Evolutionary conservation across 768 basidiomycete genomes (phyloP).

Genomic region (Trametes gibbosa): DNA sequence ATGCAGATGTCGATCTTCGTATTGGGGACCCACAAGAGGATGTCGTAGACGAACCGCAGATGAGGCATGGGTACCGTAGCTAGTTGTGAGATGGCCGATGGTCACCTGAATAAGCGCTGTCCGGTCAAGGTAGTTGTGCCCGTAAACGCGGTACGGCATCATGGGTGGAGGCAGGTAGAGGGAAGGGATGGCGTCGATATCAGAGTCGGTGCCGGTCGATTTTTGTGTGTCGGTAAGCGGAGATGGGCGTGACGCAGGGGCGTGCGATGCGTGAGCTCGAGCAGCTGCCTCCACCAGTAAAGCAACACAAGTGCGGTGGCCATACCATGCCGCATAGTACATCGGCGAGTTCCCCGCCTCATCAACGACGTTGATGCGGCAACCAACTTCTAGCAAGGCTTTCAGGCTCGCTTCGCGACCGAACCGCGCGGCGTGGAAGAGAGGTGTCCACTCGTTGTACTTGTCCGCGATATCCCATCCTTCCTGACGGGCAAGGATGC

Average conservation of each 20-base stretch:
- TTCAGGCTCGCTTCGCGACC: slow-evolving; percentile 73
- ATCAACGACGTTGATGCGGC: slow-evolving; percentile 72
- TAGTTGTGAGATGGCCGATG: slow-evolving; percentile 63
- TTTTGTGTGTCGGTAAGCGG: slow-evolving; percentile 23
- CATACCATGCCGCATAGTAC: slow-evolving; percentile 97
- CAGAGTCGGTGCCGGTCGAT: slow-evolving; percentile 46
- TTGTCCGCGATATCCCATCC: slow-evolving; percentile 91
- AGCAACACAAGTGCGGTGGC: slow-evolving; percentile 68
- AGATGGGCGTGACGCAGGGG: slow-evolving; percentile 25
- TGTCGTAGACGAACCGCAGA: slow-evolving; percentile 66
- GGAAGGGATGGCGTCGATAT: slow-evolving; percentile 90
- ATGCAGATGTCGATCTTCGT: slow-evolving; percentile 63
- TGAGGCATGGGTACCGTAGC: slow-evolving; percentile 36
- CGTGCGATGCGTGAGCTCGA: slow-evolving; percentile 20
- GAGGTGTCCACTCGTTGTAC: slow-evolving; percentile 97
- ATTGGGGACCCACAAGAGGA: slow-evolving; percentile 66
- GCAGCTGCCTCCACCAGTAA: slow-evolving; percentile 48
- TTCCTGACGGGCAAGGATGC: slow-evolving; percentile 64
- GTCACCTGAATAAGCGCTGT: slow-evolving; percentile 83
- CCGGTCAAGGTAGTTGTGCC: slow-evolving; percentile 92
- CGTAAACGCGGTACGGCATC: slow-evolving; percentile 96
- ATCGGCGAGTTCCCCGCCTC: slow-evolving; percentile 83
- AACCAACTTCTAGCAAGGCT: slow-evolving; percentile 77
- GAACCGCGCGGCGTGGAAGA: slow-evolving; percentile 91
- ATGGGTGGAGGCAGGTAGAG: slow-evolving; percentile 97